These are phyloP conservation scores for Phialophora chinensis DNA, from an alignment of 2,329 filamentous ascomycete species.

Conservation along the genomic window DNA sequence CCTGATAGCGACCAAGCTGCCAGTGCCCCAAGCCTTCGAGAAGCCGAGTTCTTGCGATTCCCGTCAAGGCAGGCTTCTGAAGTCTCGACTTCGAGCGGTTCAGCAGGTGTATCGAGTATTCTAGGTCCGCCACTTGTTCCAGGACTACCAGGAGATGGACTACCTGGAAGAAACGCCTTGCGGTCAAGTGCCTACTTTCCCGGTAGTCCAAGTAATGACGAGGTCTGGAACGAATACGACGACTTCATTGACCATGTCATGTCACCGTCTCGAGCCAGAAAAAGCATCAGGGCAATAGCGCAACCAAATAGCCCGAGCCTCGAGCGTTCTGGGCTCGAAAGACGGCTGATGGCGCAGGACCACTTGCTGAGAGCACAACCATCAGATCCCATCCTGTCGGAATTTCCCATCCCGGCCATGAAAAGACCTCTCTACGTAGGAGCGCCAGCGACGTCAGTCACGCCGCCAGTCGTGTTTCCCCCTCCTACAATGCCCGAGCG, in stretches of 20 bases:
- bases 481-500: conserved; percentile 24
- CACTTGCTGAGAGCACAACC: conserved; percentile 31
- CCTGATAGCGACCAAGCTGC: conserved; percentile 45
- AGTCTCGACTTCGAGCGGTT: conserved; percentile 69
- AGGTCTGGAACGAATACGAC: conserved; percentile 93
- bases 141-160: neutral
- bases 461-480: conserved; percentile 27
- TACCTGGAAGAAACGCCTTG: conserved; percentile 1
- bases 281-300: conserved; percentile 54
- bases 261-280: conserved; percentile 48
- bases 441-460: conserved; percentile 37
- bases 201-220: conserved; percentile 60
- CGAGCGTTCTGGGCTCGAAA: conserved; percentile 18
- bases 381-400: conserved; percentile 39
- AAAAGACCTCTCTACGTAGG: conserved; percentile 40
- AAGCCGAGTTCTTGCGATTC: conserved; percentile 74
- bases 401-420: conserved; percentile 38
- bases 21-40: conserved; percentile 42
- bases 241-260: conserved; percentile 78
- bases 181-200: conserved; percentile 4
- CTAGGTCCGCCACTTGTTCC: conserved; percentile 32
- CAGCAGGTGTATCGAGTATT: conserved; percentile 63
- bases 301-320: conserved; percentile 63
- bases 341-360: conserved; percentile 24
- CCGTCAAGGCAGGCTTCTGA: conserved; percentile 75